phyloP scores from a whole-genome alignment of 2,329 filamentous ascomycete genomes.

The Hymenoscyphus infarciens region DNA sequence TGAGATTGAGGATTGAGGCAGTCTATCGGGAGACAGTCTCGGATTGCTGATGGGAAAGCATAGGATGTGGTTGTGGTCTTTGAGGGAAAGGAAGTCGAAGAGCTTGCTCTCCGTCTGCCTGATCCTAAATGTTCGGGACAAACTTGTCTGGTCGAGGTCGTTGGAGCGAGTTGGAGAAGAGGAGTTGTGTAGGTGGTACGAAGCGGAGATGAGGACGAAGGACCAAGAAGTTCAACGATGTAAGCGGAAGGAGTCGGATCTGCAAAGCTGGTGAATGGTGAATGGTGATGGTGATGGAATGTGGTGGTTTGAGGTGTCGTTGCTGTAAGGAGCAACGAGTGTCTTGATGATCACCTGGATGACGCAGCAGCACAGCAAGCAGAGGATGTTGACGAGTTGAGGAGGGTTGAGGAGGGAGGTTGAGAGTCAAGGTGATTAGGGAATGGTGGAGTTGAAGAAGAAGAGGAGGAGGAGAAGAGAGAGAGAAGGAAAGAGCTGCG shows the following conservation, averaged over 20 bases:
- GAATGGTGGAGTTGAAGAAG: slow-evolving; percentile 19
- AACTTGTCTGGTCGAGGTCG: neutral
- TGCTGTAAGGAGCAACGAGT: slow-evolving; percentile 24
- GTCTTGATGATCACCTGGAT: slow-evolving; percentile 16
- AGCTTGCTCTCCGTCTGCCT: slow-evolving; percentile 45
- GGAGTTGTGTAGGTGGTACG: slow-evolving; percentile 7
- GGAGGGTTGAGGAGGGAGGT: slow-evolving; percentile 15
- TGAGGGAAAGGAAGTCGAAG: slow-evolving; percentile 44
- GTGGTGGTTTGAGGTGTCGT: slow-evolving; percentile 20
- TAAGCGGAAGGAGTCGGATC: slow-evolving; percentile 5
- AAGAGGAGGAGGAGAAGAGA: slow-evolving; percentile 35
- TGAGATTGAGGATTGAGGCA: slow-evolving; percentile 33
- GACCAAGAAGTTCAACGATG: neutral
- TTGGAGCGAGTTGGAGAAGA: slow-evolving; percentile 4
- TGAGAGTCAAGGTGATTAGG: slow-evolving; percentile 17
- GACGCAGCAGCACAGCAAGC: slow-evolving; percentile 24
- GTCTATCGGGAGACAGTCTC: slow-evolving; percentile 39
- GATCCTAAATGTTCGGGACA: slow-evolving; percentile 22
- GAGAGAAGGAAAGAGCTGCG: slow-evolving; percentile 36
- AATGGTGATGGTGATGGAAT: slow-evolving; percentile 15
- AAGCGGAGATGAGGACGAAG: slow-evolving; percentile 6
- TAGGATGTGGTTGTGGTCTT: slow-evolving; percentile 39
- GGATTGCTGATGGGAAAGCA: slow-evolving; percentile 40
- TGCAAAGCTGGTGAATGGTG: slow-evolving; percentile 10
- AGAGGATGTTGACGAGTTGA: neutral